A percentile compares a stretch with the other conserved stretches of the same genome.
Conservation (phyloP, 257 asterid genomes). For the Salvia splendens region DNA sequence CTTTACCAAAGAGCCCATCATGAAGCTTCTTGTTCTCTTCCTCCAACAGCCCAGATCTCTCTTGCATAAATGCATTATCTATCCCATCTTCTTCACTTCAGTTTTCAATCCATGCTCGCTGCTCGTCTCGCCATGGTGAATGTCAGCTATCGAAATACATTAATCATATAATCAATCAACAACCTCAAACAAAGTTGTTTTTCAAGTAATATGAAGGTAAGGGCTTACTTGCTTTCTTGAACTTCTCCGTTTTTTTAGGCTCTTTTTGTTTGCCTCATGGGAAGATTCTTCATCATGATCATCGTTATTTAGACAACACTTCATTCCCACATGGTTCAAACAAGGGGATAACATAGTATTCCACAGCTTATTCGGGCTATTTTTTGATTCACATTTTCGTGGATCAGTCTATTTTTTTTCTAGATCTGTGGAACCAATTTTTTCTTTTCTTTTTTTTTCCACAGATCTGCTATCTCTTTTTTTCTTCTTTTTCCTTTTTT, state of each 20-base stretch:
- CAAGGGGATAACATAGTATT: no score
- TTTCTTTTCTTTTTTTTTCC: no score
- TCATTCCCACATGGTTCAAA: no score
- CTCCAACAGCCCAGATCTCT: no score
- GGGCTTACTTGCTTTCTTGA: constrained; percentile 75
- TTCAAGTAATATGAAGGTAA: neutral
- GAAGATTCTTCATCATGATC: constrained; percentile 24
- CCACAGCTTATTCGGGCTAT: constrained; percentile 30
- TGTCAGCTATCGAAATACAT: constrained; percentile 54
- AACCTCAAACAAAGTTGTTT: neutral
- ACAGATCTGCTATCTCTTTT: no score
- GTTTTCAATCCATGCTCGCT: constrained; percentile 68
- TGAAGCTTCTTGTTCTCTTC: no score
- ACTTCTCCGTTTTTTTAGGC: constrained; percentile 49
- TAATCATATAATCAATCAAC: neutral
- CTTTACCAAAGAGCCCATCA: constrained; percentile 83
- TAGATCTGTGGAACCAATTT: no score
- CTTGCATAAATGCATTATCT: no score
- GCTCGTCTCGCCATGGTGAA: constrained; percentile 93
- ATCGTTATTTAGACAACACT: no score
- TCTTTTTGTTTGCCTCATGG: constrained; percentile 35
- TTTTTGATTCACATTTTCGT: constrained; percentile 23
- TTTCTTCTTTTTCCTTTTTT: no score
- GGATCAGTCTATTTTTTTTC: no score
- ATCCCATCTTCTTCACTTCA: constrained; percentile 78